Percentiles rank a stretch among this genome's conserved stretches.
phyloP scores from a whole-genome alignment of 768 basidiomycete genomes.

The Clitopilus hobsonii region DNA sequence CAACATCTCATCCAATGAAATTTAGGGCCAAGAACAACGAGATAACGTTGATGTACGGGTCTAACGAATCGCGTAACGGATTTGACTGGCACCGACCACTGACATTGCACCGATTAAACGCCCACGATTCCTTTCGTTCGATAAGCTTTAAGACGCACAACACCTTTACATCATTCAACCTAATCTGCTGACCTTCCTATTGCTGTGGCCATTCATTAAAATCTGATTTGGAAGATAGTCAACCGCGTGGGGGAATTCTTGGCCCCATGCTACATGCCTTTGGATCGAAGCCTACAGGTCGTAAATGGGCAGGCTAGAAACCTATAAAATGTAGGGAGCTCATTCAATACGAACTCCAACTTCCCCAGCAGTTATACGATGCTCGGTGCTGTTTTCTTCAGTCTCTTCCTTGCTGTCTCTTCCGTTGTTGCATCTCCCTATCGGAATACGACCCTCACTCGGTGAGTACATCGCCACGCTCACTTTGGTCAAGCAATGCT shows the following conservation, averaged over 20 bases:
- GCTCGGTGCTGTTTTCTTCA: conserved; percentile 3
- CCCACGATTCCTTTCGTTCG: background rate
- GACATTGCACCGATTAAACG: no score
- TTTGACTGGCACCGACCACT: no score
- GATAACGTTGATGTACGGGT: no score
- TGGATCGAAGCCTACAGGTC: background rate
- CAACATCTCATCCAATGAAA: no score
- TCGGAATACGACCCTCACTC: background rate
- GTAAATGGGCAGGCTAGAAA: background rate
- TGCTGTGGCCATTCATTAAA: background rate
- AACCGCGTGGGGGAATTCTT: background rate
- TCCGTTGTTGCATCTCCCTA: background rate
- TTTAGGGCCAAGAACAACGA: no score
- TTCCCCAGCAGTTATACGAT: background rate
- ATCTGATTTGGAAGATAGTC: background rate
- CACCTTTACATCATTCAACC: background rate
- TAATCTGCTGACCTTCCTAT: background rate
- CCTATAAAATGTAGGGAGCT: background rate
- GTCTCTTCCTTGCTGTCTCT: conserved; percentile 6
- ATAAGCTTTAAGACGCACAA: background rate
- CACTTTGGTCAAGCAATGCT: background rate
- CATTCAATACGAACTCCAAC: background rate
- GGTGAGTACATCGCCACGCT: background rate
- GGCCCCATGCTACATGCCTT: background rate
- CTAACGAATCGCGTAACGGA: no score